Conservation (phyloP, 2,329 filamentous ascomycete genomes). For the Apiospora aurea region DNA sequence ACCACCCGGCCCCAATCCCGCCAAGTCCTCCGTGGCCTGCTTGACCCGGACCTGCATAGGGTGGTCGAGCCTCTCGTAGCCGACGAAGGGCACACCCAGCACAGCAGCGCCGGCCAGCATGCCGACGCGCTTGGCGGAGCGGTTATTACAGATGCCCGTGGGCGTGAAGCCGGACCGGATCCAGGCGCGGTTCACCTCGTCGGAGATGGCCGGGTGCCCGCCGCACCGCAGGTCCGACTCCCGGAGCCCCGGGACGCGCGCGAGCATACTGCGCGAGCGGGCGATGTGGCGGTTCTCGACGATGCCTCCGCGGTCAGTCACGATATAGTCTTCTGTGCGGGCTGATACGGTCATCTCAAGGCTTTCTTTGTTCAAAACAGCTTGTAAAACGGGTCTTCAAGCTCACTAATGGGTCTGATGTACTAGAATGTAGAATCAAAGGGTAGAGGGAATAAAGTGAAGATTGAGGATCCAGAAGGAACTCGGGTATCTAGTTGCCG, state of each 20-base stretch:
- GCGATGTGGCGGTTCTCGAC: conserved; percentile 52
- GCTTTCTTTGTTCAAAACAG: background rate
- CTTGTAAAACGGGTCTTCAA: background rate
- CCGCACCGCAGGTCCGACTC: conserved; percentile 52
- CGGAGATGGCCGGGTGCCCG: conserved; percentile 47
- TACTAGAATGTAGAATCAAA: background rate
- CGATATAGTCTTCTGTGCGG: conserved; percentile 39
- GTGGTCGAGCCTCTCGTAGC: conserved; percentile 46
- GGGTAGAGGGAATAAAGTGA: background rate
- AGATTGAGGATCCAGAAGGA: background rate
- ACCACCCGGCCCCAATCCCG: conserved; percentile 27
- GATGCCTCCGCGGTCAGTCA: conserved; percentile 47
- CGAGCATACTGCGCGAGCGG: conserved; percentile 48
- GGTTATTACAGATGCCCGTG: conserved; percentile 51
- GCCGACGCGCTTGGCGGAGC: conserved; percentile 56
- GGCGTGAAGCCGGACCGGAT: conserved; percentile 47
- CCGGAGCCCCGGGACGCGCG: conserved; percentile 37
- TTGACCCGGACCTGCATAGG: conserved; percentile 50
- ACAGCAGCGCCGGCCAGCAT: conserved; percentile 53
- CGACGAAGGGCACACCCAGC: conserved; percentile 40
- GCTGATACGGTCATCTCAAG: background rate
- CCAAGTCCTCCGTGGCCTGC: conserved; percentile 45
- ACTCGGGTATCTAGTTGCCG: background rate
- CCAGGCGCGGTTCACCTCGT: conserved; percentile 47
- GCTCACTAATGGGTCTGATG: background rate